Evolutionary conservation across 2,329 filamentous ascomycete genomes (phyloP).

Genomic region (Rhynchosporium graminicola): DNA sequence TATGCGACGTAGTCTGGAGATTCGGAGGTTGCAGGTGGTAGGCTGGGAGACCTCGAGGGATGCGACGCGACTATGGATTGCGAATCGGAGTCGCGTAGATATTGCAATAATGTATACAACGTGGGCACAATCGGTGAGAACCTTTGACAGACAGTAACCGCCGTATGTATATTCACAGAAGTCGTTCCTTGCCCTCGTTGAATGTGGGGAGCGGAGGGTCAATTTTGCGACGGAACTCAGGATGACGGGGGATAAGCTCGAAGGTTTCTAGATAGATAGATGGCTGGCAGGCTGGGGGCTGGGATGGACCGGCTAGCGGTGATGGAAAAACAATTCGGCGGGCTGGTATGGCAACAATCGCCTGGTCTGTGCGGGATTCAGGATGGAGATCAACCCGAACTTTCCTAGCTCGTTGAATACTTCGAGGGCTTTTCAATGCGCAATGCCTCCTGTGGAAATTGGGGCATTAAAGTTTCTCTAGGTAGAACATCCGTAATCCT

Average conservation of each 20-base stretch:
- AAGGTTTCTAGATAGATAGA: neutral
- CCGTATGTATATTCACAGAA: slow-evolving; percentile 13
- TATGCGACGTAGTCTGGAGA: slow-evolving; percentile 3
- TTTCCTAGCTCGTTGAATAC: too few species aligned
- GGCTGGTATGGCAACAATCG: too few species aligned
- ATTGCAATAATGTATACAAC: slow-evolving; percentile 11
- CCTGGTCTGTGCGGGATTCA: too few species aligned
- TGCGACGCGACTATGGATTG: slow-evolving; percentile 7
- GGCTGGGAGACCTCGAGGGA: neutral
- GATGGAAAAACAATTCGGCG: neutral
- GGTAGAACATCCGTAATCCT: too few species aligned
- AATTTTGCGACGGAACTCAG: neutral
- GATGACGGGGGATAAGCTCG: neutral
- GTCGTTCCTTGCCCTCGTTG: slow-evolving; percentile 1
- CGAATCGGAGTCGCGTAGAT: slow-evolving; percentile 14
- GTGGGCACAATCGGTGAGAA: neutral
- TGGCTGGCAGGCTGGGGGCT: neutral
- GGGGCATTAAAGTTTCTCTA: too few species aligned
- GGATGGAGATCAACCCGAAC: too few species aligned
- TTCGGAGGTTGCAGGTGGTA: neutral
- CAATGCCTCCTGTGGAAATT: too few species aligned
- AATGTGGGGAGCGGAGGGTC: neutral
- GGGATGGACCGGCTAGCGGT: neutral
- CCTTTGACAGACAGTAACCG: slow-evolving; percentile 5
- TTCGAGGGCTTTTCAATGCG: too few species aligned